Conservation (phyloP, 306 rosid species). For the Gastrolobium villosum region DNA sequence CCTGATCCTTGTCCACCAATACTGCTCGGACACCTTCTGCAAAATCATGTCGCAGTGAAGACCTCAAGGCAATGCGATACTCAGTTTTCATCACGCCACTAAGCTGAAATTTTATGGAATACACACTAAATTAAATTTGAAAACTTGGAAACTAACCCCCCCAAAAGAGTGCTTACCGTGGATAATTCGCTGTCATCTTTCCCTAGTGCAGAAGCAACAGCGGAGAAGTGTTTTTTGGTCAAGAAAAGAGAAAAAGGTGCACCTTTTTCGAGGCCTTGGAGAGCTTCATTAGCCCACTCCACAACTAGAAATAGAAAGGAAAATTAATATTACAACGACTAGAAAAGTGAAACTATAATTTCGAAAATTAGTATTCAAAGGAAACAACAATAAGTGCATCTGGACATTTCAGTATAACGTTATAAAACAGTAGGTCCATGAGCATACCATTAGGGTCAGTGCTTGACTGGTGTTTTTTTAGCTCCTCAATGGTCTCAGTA, state of each 20-base stretch:
- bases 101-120: constrained; percentile 62
- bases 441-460: constrained; percentile 75
- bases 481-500: constrained; percentile 76
- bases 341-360: constrained; percentile 1
- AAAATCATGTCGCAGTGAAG: constrained; percentile 84
- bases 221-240: constrained; percentile 82
- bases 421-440: constrained; percentile 32
- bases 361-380: constrained; percentile 22
- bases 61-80: constrained; percentile 87
- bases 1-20: constrained; percentile 99
- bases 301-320: constrained; percentile 62
- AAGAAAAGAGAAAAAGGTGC: constrained; percentile 93
- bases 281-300: constrained; percentile 97
- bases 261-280: constrained; percentile 90
- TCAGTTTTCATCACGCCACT: constrained; percentile 88
- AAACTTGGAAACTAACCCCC: background rate
- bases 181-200: constrained; percentile 66
- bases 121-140: constrained; percentile 6
- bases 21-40: constrained; percentile 97
- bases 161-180: constrained; percentile 60
- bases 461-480: constrained; percentile 70
- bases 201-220: constrained; percentile 79
- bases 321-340: constrained; percentile 22
- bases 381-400: background rate
- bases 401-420: constrained; percentile 27